Base-by-base conservation (phyloP, 1,284 basidiomycete genomes). In the Ganoderma multipileum region DNA sequence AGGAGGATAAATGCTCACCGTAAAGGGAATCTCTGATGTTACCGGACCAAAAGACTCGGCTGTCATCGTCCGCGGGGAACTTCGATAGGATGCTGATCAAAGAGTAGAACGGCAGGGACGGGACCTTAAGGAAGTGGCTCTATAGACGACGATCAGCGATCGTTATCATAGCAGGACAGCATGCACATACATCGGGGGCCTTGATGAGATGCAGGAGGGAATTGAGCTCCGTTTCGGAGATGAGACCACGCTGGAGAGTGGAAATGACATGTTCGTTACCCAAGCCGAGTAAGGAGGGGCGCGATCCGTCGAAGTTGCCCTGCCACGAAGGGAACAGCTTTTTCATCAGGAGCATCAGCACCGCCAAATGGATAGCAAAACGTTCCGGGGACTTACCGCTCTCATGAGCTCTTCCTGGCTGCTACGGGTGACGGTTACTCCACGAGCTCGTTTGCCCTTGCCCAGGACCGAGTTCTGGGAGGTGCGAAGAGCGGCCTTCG, bases 101-200 rank as follows among this genome's bases (percentile, higher is more conserved):
- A 11, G 86, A 87, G 77, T 93, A 88, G 83, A 92, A 94, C 1
- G 93, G 93, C 58, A 95, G 83, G 0, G 87, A 90, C 8, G 92
- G 90, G 38, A 92, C 91, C 81, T 95, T 95, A 72, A 95, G 82
- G 82, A 94, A 95, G 77, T 93, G 93, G 38, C 92, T 89, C 92
- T 94, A 72, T 4, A 64, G 47, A 23, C 60, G 60, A 38, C 20
- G 9, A 63, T 72, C 42, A 70, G 66, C 33, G 54, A 41, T 38
- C 42, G 60, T 66, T 20, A 65, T 65, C 44, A 39, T 61, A 63
- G 63, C 39, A 63, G 64, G 52, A 33, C 12, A 54, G 16, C 28
- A 23, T n/a, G 23, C 66, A 39, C 89, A 75, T 76, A 93, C 92
- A 76, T 93, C 91, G 1, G 92, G 93, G 38, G 89, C 88, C 71